Evolutionary conservation across 2,329 filamentous ascomycete genomes (phyloP).

Genomic region (Diaporthe citri): DNA sequence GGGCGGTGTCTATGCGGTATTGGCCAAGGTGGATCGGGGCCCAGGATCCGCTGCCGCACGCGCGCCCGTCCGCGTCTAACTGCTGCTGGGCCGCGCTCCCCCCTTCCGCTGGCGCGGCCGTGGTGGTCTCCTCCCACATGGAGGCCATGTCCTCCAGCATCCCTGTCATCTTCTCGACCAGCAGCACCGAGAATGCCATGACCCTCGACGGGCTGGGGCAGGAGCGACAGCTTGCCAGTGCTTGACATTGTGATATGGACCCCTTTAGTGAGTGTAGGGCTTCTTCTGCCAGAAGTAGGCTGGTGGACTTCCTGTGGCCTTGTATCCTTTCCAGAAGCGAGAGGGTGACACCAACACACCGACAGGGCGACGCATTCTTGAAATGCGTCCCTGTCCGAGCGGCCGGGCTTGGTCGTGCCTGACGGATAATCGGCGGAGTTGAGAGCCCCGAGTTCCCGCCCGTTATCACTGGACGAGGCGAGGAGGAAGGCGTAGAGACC

Average conservation of each 20-base stretch:
- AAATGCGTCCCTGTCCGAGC: not conserved
- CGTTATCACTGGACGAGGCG: not conserved
- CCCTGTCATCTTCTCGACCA: constrained; percentile 24
- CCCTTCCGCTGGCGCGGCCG: not conserved
- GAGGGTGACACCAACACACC: constrained; percentile 16
- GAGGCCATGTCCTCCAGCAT: constrained; percentile 27
- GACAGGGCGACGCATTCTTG: not conserved
- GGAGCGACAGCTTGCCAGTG: not conserved
- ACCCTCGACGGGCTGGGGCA: constrained; percentile 16
- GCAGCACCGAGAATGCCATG: constrained; percentile 11
- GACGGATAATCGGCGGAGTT: not conserved
- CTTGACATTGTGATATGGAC: constrained; percentile 23
- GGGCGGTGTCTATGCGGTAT: not conserved
- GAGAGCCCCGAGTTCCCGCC: not conserved
- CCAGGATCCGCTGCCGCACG: not conserved
- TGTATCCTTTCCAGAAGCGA: not conserved
- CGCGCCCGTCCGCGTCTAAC: not conserved
- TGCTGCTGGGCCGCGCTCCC: not conserved
- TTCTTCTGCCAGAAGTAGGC: not conserved
- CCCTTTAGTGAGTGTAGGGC: constrained; percentile 1
- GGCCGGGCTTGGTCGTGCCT: not conserved
- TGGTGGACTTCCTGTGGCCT: constrained; percentile 1
- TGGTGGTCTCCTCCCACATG: not conserved
- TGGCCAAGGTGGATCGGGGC: constrained; percentile 11
- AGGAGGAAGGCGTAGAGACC: not conserved